These are phyloP conservation scores for Hymenoscyphus infarciens DNA, from an alignment of 2,329 filamentous ascomycete species.

Conservation along the genomic window DNA sequence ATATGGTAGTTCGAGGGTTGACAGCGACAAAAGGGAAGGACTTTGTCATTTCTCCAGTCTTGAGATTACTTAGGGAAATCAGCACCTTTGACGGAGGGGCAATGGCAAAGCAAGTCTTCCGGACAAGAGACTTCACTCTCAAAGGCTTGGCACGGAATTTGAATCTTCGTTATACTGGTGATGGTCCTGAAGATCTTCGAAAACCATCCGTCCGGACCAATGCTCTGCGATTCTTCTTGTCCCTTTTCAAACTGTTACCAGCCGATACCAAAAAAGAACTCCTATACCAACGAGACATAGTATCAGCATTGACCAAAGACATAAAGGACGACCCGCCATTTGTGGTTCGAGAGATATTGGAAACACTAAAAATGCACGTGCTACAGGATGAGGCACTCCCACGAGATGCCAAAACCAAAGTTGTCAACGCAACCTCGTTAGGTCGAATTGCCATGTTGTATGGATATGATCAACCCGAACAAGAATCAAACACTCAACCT, in stretches of 20 bases:
- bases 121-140: conserved; percentile 73
- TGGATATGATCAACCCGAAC: conserved; percentile 50
- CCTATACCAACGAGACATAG: conserved; percentile 67
- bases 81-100: conserved; percentile 81
- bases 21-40: conserved; percentile 79
- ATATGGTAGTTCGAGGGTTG: conserved; percentile 74
- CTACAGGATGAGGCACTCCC: conserved; percentile 72
- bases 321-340: conserved; percentile 74
- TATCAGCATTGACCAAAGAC: conserved; percentile 69
- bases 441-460: conserved; percentile 71
- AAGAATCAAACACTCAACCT: conserved; percentile 40
- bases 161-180: conserved; percentile 59
- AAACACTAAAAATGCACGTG: conserved; percentile 65
- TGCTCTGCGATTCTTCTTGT: conserved; percentile 75
- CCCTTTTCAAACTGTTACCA: conserved; percentile 74
- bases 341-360: conserved; percentile 71
- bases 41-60: conserved; percentile 81
- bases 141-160: conserved; percentile 79
- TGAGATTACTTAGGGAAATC: conserved; percentile 83
- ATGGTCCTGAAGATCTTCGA: conserved; percentile 59
- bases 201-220: conserved; percentile 80
- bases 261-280: conserved; percentile 77
- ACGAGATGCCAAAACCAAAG: conserved; percentile 68
- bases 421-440: conserved; percentile 72
- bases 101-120: conserved; percentile 73